Evolutionary conservation across 2,329 filamentous ascomycete genomes (phyloP), one percentile per base, ranked within the genome.

Genomic region (Colletotrichum cuscutae): DNA sequence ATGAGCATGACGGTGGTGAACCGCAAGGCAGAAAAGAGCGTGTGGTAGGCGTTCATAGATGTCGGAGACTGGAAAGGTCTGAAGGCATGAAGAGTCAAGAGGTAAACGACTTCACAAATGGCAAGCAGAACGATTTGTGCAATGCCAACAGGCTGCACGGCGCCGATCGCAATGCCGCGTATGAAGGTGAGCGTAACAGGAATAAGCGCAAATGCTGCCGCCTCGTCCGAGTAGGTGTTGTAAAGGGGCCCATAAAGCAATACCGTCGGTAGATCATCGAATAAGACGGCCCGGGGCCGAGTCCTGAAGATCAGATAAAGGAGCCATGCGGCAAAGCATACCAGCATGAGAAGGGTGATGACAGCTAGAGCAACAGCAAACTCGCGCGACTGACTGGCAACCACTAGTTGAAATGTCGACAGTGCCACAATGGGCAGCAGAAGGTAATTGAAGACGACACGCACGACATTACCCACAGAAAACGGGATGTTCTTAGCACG

Each of bases 41-140:
- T 94, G 78, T 98, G 95, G 77, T 98, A 98, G 11, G 94, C 91
- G 80, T 98, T 98, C 97, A 99, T 99, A 32, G 96, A 98, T 0
- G 97, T 98, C 26, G 95, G 91, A 2, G 92, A 91, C 73, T 96
- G 92, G 79, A 97, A 99, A 0, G 97, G 97, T 19, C 94, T 91
- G 84, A 98, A 97, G 8, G 95, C 94, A 77, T 97, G 92, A 5
- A 98, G 85, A 0, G 95, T 96, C 57, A 98, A 86, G 46, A 98
- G 91, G 72, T 95, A 91, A 42, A 98, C 93, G 74, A 98, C 93
- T 84, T 99, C 97, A 82, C 95, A 98, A 67, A 98, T 96, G 30
- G 95, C 95, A 52, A 99, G 88, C 56, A 98, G 87, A 28, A 98
- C 94, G 69, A 99, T 90, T 82, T 99, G 97, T 3, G 95, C 95